phyloP scores from a whole-genome alignment of 1,284 basidiomycete genomes.

The Cryptococcus jaspeensis region DNA sequence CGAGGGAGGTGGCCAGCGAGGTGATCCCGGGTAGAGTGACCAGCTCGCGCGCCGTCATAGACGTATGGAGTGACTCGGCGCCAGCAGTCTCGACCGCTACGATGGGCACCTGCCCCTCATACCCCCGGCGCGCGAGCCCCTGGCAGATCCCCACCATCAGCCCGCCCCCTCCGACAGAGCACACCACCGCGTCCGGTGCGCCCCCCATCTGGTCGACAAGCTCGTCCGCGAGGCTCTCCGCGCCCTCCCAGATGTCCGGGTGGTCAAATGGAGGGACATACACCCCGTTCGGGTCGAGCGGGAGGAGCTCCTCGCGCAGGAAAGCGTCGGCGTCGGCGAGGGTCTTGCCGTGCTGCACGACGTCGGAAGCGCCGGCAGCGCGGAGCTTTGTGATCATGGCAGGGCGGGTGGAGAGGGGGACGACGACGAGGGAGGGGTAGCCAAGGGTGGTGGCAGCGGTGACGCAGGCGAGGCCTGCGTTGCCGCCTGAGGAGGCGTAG shows the following conservation, averaged over 20 bases:
- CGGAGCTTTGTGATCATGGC: slow-evolving; percentile 27
- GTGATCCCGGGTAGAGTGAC: slow-evolving; percentile 33
- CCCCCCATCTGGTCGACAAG: slow-evolving; percentile 15
- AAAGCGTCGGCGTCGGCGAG: slow-evolving; percentile 29
- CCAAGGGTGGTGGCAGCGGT: slow-evolving; percentile 22
- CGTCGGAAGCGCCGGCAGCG: slow-evolving; percentile 23
- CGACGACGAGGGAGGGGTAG: slow-evolving; percentile 24
- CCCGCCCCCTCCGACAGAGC: slow-evolving; percentile 34
- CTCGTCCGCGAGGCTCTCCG: slow-evolving; percentile 24
- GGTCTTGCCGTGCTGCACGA: slow-evolving; percentile 24
- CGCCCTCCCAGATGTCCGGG: slow-evolving; percentile 26
- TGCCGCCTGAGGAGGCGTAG: slow-evolving; percentile 33
- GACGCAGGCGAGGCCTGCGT: slow-evolving; percentile 34
- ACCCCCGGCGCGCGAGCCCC: slow-evolving; percentile 12
- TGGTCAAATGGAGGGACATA: slow-evolving; percentile 37
- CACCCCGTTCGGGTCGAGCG: slow-evolving; percentile 18
- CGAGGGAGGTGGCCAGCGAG: slow-evolving; percentile 30
- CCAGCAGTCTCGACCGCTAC: slow-evolving; percentile 31
- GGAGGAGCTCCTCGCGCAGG: slow-evolving; percentile 17
- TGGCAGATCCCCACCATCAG: slow-evolving; percentile 26
- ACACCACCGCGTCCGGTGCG: slow-evolving; percentile 20
- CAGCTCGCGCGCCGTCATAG: slow-evolving; percentile 19
- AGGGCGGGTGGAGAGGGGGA: slow-evolving; percentile 23
- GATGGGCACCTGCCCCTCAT: slow-evolving; percentile 10
- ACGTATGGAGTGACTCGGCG: slow-evolving; percentile 25